Evolutionary conservation across 768 basidiomycete species (phyloP).

Genomic region (Cystofilobasidium ferigula): DNA sequence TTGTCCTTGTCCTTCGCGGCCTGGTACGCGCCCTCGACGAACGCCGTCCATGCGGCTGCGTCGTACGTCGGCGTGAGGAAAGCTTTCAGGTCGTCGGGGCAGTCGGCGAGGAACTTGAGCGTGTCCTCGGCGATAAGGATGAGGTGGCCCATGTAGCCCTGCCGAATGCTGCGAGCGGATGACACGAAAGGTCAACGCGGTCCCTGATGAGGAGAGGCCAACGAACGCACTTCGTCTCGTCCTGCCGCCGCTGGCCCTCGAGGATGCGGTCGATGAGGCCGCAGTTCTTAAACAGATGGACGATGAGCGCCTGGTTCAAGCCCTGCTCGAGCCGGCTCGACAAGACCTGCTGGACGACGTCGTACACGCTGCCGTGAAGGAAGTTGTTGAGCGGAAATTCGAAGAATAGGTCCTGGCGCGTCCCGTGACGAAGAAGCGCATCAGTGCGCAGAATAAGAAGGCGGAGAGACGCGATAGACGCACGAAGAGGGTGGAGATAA

Average conservation of each 20-base stretch:
- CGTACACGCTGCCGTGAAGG: conserved; percentile 89
- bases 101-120: conserved; percentile 74
- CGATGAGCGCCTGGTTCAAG: conserved; percentile 68
- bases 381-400: conserved; percentile 97
- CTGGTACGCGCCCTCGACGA: conserved; percentile 69
- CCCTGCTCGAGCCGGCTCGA: conserved; percentile 70
- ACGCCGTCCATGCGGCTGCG: conserved; percentile 74
- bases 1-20: conserved; percentile 77
- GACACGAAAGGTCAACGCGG: background rate
- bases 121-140: conserved; percentile 91
- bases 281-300: conserved; percentile 78
- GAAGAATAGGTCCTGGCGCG: conserved; percentile 75
- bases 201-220: too few relatives aligned
- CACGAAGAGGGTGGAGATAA: conserved; percentile 68
- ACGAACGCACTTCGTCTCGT: conserved; percentile 36
- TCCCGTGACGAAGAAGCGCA: background rate
- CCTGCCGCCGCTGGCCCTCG: conserved; percentile 70
- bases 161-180: conserved; percentile 35
- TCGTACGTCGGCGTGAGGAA: conserved; percentile 59
- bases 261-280: conserved; percentile 73
- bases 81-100: conserved; percentile 63
- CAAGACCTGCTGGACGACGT: conserved; percentile 86
- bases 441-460: background rate
- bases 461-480: conserved; percentile 32
- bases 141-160: conserved; percentile 96